phyloP scores from a whole-genome alignment of 768 basidiomycete genomes.

The Auriscalpium vulgare region DNA sequence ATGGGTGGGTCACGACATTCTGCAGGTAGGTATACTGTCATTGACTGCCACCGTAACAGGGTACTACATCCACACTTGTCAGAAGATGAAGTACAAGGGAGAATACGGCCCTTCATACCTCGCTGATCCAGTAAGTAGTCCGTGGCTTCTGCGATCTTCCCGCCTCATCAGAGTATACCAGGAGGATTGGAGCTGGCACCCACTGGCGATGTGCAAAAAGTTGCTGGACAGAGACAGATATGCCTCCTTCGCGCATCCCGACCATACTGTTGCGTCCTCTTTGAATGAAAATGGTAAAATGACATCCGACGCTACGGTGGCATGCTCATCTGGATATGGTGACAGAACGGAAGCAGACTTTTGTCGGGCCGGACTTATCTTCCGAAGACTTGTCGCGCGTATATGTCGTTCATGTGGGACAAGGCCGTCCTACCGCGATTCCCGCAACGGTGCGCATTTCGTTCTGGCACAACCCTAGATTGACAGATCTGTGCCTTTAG shows the following conservation, averaged over 20 bases:
- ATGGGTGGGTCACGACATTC: constrained; percentile 54
- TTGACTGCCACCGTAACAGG: constrained; percentile 36
- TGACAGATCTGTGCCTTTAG: not conserved
- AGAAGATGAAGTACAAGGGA: constrained; percentile 95
- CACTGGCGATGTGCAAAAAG: constrained; percentile 48
- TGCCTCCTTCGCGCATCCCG: constrained; percentile 59
- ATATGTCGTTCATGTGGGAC: not conserved
- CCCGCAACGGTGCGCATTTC: constrained; percentile 6
- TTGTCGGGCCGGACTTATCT: not conserved
- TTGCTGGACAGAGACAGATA: constrained; percentile 64
- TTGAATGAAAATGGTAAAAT: not conserved
- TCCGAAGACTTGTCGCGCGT: not conserved
- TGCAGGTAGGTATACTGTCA: not conserved
- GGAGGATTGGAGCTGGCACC: constrained; percentile 77
- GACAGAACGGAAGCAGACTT: not conserved
- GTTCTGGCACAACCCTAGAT: not conserved
- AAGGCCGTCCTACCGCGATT: not conserved
- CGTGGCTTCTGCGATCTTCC: not conserved
- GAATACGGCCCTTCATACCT: constrained; percentile 87
- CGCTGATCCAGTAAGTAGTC: constrained; percentile 63
- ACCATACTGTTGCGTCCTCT: constrained; percentile 30
- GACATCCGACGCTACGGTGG: not conserved
- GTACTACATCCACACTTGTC: constrained; percentile 87
- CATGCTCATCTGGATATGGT: not conserved
- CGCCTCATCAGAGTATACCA: constrained; percentile 21